Conservation (phyloP, 805 yeast species). For the Tetrapisispora iriomotensis region DNA sequence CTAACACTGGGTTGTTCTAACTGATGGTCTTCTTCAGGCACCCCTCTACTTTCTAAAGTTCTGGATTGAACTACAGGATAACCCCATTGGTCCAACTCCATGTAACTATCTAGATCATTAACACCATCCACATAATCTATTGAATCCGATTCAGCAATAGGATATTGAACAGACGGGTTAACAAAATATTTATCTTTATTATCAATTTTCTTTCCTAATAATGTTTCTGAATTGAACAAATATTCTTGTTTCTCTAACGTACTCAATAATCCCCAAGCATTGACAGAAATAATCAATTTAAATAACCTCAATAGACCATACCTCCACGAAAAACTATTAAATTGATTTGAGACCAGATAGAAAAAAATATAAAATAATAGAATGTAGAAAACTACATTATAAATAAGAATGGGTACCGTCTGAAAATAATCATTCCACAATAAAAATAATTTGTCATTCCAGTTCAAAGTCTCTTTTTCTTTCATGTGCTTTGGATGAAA, state of each 20-base stretch:
- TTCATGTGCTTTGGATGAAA: constrained; percentile 13
- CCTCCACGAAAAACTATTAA: constrained; percentile 15
- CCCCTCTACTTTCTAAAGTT: not conserved
- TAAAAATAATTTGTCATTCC: constrained; percentile 5
- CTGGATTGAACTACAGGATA: not conserved
- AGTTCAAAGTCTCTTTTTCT: constrained; percentile 1
- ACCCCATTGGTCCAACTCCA: not conserved
- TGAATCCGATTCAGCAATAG: not conserved
- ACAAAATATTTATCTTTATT: constrained; percentile 22
- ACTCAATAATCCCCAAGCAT: constrained; percentile 28
- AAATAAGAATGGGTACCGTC: constrained; percentile 20
- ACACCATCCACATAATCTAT: not conserved
- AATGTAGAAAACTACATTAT: constrained; percentile 12
- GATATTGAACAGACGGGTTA: constrained; percentile 17
- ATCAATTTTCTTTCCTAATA: constrained; percentile 25
- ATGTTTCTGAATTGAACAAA: constrained; percentile 18
- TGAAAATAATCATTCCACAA: constrained; percentile 23
- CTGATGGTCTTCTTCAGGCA: too few species aligned
- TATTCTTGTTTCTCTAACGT: constrained; percentile 23
- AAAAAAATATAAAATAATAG: constrained; percentile 14
- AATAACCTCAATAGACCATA: constrained; percentile 15
- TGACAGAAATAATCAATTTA: constrained; percentile 23
- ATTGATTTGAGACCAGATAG: constrained; percentile 6
- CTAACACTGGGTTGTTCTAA: too few species aligned
- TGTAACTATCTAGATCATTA: not conserved